Evolutionary conservation across 495 filamentous ascomycete genomes (phyloP), one percentile per base, ranked within the genome.

Genomic region (Hypoxylon crocopeplum): DNA sequence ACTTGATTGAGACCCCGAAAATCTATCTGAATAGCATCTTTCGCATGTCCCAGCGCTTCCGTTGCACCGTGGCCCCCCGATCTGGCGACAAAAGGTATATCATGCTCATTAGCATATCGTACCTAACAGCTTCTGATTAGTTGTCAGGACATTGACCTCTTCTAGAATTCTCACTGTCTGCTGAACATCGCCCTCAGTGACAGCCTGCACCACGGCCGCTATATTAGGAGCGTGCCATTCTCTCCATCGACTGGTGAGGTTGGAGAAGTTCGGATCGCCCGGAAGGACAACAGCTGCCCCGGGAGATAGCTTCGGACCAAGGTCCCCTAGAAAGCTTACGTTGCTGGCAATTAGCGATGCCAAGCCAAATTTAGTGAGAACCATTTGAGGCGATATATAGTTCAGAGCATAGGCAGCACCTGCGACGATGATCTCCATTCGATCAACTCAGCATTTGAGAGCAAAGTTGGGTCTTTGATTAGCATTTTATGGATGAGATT

Each of bases 211-310:
- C 5, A 79, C 71, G 12, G 69, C 55, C 16, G 71, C 67, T 13
- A 77, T 67, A 16, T 53, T 70, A 3, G 78, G 73, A 8, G 66
- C 56, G 3, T 61, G 64, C 7, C 67, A 49, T 21, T 66, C 59
- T 30, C 66, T 72, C 74, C 74, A 81, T 38, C 79, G 70, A 7
- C 66, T 70, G 1, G 73, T 76, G n/a, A 68, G 65, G 30, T 68
- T 61, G 1, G 45, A 25, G 59, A 76, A 82, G 7, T 4, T 29
- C 5, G 29, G 16, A 21, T 56, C 40, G 10, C 29, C 32, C 7
- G 52, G 22, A 16, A 56, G 41, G 6, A 48, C 32, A 19, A 53
- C 27, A 21, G 48, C 30, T 12, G 48, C 57, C 34, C 36, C 20
- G 10, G 39, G 22, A 1, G 48, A 60, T 21, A 60, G 36, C 12